These are phyloP conservation scores for Vachellia pachyceras DNA, from an alignment of 306 rosid genomes.

Conservation along the genomic window DNA sequence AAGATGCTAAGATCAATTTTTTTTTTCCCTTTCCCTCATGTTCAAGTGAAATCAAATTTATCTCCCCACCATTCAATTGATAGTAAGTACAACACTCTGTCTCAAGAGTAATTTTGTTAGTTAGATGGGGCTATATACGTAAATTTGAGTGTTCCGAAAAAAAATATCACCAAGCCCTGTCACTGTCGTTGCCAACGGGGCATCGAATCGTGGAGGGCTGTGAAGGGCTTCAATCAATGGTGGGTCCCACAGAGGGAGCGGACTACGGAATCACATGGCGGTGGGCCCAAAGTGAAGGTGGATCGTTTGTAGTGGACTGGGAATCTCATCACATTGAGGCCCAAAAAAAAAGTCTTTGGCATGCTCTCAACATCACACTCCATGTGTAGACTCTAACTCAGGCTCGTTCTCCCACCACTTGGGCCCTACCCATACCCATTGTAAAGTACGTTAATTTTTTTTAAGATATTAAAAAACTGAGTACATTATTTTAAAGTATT, in stretches of 20 bases:
- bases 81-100: too few species aligned
- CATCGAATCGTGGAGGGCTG: too few species aligned
- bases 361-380: background rate
- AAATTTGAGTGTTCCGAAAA: background rate
- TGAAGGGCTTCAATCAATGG: background rate
- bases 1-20: background rate
- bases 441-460: too few species aligned
- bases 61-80: background rate
- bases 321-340: conserved; percentile 26
- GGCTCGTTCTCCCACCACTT: too few species aligned
- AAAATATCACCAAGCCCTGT: background rate
- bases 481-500: too few species aligned
- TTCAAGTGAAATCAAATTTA: background rate
- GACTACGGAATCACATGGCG: background rate
- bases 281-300: conserved; percentile 23
- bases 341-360: background rate
- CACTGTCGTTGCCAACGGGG: background rate
- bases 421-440: too few species aligned
- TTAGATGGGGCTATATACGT: background rate
- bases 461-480: too few species aligned
- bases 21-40: too few species aligned
- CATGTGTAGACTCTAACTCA: too few species aligned
- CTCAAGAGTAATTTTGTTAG: background rate
- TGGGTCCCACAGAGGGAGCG: background rate
- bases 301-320: conserved; percentile 19